These are phyloP conservation scores for Piper longum DNA, from an alignment of 164 flowering plant genomes.

Conservation along the genomic window DNA sequence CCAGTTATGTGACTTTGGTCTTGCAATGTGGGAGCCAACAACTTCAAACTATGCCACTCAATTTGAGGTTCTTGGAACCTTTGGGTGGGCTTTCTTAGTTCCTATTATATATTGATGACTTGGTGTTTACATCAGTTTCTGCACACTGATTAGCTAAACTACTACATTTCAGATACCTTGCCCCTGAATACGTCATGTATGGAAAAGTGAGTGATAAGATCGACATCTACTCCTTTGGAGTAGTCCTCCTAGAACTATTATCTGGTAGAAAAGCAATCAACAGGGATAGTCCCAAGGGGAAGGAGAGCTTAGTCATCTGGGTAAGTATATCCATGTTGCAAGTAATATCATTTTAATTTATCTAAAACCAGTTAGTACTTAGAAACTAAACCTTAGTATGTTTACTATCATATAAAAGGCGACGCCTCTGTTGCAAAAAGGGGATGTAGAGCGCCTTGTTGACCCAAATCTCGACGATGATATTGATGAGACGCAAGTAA, in stretches of 20 bases:
- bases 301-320: constrained; percentile 91
- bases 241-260: constrained; percentile 78
- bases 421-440: constrained; percentile 48
- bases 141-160: background rate
- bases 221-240: constrained; percentile 88
- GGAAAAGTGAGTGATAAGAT: constrained; percentile 90
- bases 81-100: constrained; percentile 24
- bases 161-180: constrained; percentile 34
- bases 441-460: constrained; percentile 30
- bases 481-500: constrained; percentile 43
- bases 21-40: constrained; percentile 83
- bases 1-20: constrained; percentile 91
- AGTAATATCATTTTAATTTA: no score
- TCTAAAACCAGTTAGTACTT: background rate
- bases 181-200: constrained; percentile 94
- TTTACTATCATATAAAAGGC: constrained; percentile 32
- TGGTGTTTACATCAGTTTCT: background rate
- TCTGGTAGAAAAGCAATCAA: constrained; percentile 70
- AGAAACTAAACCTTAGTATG: background rate
- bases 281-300: constrained; percentile 38
- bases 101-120: background rate
- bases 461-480: constrained; percentile 49
- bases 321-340: constrained; percentile 29
- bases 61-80: constrained; percentile 75
- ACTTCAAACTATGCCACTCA: constrained; percentile 32